phyloP scores from a whole-genome alignment of 2,329 filamentous ascomycete genomes.

The Amauroascus niger region DNA sequence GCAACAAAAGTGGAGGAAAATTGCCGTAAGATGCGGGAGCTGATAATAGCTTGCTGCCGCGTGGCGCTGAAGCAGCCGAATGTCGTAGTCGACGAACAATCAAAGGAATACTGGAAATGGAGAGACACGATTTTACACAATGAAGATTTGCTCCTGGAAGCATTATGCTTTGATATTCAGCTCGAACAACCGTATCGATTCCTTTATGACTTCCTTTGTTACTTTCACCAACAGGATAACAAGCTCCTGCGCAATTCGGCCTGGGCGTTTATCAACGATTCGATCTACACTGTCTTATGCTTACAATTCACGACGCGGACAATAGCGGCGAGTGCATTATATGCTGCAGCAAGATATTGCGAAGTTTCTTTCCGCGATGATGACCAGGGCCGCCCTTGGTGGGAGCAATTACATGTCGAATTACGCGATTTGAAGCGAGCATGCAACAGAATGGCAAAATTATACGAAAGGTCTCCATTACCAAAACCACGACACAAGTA shows the following conservation, averaged over 20 bases:
- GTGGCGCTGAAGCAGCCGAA: slow-evolving; percentile 91
- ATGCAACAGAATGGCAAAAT: slow-evolving; percentile 61
- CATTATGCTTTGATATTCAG: slow-evolving; percentile 86
- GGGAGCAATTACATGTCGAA: slow-evolving; percentile 65
- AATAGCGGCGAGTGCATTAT: slow-evolving; percentile 76
- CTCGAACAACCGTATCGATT: slow-evolving; percentile 79
- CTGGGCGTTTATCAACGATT: slow-evolving; percentile 92
- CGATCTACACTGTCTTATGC: slow-evolving; percentile 72
- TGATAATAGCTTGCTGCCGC: slow-evolving; percentile 86
- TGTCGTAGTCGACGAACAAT: slow-evolving; percentile 87
- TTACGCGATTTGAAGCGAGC: slow-evolving; percentile 61
- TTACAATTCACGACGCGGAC: slow-evolving; percentile 69
- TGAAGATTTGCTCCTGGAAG: slow-evolving; percentile 86
- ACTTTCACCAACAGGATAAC: slow-evolving; percentile 65
- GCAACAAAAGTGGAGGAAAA: slow-evolving; percentile 98
- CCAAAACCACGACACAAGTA: slow-evolving; percentile 39
- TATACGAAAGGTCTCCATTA: slow-evolving; percentile 39
- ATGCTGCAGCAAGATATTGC: slow-evolving; percentile 71
- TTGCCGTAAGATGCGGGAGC: slow-evolving; percentile 86
- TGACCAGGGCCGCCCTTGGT: slow-evolving; percentile 70
- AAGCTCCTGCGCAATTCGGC: slow-evolving; percentile 73
- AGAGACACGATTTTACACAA: slow-evolving; percentile 84
- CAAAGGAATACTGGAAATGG: slow-evolving; percentile 98
- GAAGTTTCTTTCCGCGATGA: slow-evolving; percentile 65
- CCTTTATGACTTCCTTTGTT: slow-evolving; percentile 69